phyloP scores from a whole-genome alignment of 106 monocot genomes.

The Cymbidium sinense region DNA sequence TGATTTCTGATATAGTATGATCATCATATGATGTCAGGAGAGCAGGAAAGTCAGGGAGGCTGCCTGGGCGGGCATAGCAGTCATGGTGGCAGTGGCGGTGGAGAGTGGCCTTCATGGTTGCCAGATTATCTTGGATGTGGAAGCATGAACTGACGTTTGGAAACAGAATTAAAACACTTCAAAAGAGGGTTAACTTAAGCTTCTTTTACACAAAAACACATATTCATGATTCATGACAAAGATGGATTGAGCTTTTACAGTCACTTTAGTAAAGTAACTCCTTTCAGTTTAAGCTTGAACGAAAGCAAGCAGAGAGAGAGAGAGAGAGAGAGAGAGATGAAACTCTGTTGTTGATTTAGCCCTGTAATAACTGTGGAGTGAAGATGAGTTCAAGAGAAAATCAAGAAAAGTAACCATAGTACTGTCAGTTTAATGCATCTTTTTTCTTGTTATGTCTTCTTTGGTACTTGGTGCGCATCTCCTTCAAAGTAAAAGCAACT shows the following conservation, averaged over 20 bases:
- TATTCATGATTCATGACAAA: background rate
- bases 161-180: background rate
- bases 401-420: background rate
- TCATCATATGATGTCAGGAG: background rate
- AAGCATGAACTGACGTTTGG: constrained; percentile 7
- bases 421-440: background rate
- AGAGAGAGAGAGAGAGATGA: background rate
- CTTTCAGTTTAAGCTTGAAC: background rate
- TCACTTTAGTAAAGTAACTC: background rate
- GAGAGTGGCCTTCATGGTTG: background rate
- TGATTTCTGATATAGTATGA: background rate
- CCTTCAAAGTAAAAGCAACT: background rate
- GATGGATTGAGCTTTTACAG: constrained; percentile 2
- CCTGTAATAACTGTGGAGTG: background rate
- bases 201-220: constrained; percentile 7
- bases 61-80: background rate
- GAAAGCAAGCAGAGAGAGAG: background rate
- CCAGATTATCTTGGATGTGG: background rate
- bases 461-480: background rate
- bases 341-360: constrained; percentile 1
- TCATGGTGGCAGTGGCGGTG: background rate
- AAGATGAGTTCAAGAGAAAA: background rate
- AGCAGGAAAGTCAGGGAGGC: constrained; percentile 4
- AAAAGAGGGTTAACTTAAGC: background rate
- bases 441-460: background rate